A percentile compares a stretch with the other conserved stretches of the same genome.
phyloP scores from a whole-genome alignment of 371 early-diverging fungal species.

The Sporodiniella umbellata region DNA sequence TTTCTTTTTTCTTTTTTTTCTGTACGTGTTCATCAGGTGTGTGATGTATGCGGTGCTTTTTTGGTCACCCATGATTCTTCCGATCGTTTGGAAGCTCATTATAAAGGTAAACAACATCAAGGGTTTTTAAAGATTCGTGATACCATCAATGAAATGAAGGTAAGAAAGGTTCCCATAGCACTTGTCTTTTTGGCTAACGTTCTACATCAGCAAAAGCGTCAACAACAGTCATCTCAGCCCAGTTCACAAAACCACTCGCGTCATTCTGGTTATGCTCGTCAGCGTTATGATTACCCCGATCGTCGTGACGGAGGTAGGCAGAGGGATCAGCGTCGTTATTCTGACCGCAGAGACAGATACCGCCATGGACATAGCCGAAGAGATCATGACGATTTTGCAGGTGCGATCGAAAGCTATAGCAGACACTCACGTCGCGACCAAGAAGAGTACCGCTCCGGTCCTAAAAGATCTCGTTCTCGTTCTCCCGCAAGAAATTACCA shows the following conservation, averaged over 20 bases:
- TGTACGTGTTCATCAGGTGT: too few relatives aligned
- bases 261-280: constrained; percentile 31
- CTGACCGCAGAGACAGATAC: constrained; percentile 38
- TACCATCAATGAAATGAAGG: constrained; percentile 74
- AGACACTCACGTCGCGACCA: constrained; percentile 32
- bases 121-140: constrained; percentile 82
- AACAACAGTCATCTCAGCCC: constrained; percentile 3
- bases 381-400: constrained; percentile 29
- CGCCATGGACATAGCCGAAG: constrained; percentile 31
- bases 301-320: constrained; percentile 54
- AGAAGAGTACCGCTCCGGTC: constrained; percentile 13
- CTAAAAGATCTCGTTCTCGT: constrained; percentile 22
- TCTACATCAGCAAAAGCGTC: neutral
- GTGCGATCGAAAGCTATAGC: constrained; percentile 33
- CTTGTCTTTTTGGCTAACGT: too few relatives aligned
- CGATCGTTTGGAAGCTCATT: constrained; percentile 82
- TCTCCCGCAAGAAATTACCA: constrained; percentile 19
- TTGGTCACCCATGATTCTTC: constrained; percentile 82
- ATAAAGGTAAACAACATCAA: constrained; percentile 86
- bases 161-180: too few relatives aligned
- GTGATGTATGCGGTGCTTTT: constrained; percentile 88
- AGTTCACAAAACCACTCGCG: constrained; percentile 16
- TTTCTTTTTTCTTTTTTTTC: too few relatives aligned
- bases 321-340: constrained; percentile 51
- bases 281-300: constrained; percentile 49